Evolutionary conservation across 176 grass and related monocot genomes (phyloP), one percentile per base, ranked within the genome.

Genomic region (Dactylis glomerata): DNA sequence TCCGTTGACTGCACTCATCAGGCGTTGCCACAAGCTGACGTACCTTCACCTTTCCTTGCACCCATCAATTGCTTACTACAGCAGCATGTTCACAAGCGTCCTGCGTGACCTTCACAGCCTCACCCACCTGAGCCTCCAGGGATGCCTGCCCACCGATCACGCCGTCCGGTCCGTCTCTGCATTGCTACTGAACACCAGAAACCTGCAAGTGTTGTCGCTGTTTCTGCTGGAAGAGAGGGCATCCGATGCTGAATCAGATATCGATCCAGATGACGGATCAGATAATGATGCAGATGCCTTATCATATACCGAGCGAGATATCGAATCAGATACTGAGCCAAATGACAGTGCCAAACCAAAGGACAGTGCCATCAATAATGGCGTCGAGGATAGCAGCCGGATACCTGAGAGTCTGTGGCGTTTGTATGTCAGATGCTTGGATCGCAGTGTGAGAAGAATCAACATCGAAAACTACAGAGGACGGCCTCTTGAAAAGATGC

Each of bases 91-190:
- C 77, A n/a, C 41, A 17, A 22, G 59, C 0, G 58, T 32, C 16
- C 17, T 80, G 12, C 17, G 10, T 3, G 11, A 13, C 12, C 58
- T 49, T 6, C 10, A 19, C 77, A 13, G 20, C 42, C 77, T 65
- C 74, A 32, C 1, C 55, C 76, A 31, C 42, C 86, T 73, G 58
- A 67, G 12, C 19, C 78, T 91, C 44, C 49, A 84, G 59, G 89
- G 86, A 23, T 33, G 75, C 56, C 11, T 82, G 33, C 14, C 15
- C 4, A 36, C 9, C 14, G n/a, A 70, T 4, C 64, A 42, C 1
- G 23, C 32, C 8, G 2, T 82, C 32, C 33, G n/a, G 22, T 54
- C 64, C 0, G 61, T 56, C 15, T 14, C 15, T 15, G 33, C 20
- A 15, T 82, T 82, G 65, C 80, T 82, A 19, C 33, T 40, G 8